A percentile compares a stretch with the other conserved stretches of the same genome.
These are phyloP conservation scores for Phytopythium helicoides DNA, from an alignment of 352 stramenopile species.

Conservation along the genomic window DNA sequence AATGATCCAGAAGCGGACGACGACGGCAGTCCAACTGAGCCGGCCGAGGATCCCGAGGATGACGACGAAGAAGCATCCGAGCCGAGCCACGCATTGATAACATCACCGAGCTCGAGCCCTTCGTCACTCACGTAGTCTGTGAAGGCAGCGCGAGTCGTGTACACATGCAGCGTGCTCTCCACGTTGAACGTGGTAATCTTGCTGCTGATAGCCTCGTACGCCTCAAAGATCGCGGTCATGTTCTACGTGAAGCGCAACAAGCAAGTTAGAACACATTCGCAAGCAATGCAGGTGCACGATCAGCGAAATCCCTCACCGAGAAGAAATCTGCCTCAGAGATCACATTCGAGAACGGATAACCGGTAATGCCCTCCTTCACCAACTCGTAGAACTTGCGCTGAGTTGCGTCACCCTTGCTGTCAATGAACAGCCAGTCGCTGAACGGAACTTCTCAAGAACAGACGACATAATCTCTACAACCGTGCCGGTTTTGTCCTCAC, in stretches of 20 bases:
- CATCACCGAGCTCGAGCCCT: slow-evolving; percentile 20
- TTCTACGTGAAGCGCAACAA: too few species aligned
- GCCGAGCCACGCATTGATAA: slow-evolving; percentile 26
- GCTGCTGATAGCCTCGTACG: slow-evolving; percentile 24
- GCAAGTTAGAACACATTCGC: too few species aligned
- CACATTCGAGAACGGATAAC: slow-evolving; percentile 37
- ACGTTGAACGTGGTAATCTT: slow-evolving; percentile 31
- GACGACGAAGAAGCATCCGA: too few species aligned
- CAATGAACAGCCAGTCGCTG: slow-evolving; percentile 44
- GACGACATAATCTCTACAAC: slow-evolving; percentile 23
- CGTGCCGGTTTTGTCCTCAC: slow-evolving; percentile 1
- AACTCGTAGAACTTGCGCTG: slow-evolving; percentile 51
- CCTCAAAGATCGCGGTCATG: slow-evolving; percentile 28
- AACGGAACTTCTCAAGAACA: slow-evolving; percentile 24
- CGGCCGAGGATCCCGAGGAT: too few species aligned
- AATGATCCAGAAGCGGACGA: too few species aligned
- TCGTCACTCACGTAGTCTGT: slow-evolving; percentile 24
- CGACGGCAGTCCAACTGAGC: too few species aligned
- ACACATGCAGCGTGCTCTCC: slow-evolving; percentile 26
- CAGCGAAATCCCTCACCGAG: background rate
- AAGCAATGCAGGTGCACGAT: too few species aligned
- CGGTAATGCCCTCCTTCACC: slow-evolving; percentile 28
- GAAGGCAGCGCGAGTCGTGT: slow-evolving; percentile 19
- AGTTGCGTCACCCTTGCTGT: slow-evolving; percentile 40
- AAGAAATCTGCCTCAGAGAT: slow-evolving; percentile 35